phyloP scores from a whole-genome alignment of 2,329 filamentous ascomycete genomes.

The Coniochaeta prunicola region DNA sequence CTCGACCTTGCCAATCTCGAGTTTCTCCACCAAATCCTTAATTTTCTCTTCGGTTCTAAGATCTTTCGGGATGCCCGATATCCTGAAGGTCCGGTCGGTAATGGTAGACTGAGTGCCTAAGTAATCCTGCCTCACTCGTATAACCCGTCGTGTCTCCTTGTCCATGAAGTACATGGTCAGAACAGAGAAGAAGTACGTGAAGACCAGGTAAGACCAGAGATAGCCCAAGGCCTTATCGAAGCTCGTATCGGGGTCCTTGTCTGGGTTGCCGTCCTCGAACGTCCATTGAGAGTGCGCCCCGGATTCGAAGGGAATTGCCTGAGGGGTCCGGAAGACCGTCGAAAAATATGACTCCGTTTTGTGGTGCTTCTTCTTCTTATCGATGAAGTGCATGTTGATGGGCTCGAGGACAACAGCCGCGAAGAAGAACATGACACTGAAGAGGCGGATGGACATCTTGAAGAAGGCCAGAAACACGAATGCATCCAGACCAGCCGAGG shows the following conservation, averaged over 20 bases:
- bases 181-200: slow-evolving; percentile 85
- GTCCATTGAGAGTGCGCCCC: neutral
- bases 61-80: slow-evolving; percentile 79
- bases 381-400: slow-evolving; percentile 64
- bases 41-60: slow-evolving; percentile 77
- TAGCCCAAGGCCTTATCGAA: slow-evolving; percentile 41
- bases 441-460: slow-evolving; percentile 85
- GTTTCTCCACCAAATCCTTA: slow-evolving; percentile 76
- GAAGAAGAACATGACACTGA: slow-evolving; percentile 73
- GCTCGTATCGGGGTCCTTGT: slow-evolving; percentile 20
- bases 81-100: slow-evolving; percentile 85
- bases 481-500: slow-evolving; percentile 86
- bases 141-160: slow-evolving; percentile 75
- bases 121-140: slow-evolving; percentile 81
- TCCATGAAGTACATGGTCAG: slow-evolving; percentile 79
- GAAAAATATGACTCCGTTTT: slow-evolving; percentile 4
- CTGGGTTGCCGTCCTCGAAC: slow-evolving; percentile 9
- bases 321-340: slow-evolving; percentile 5
- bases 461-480: slow-evolving; percentile 96
- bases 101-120: slow-evolving; percentile 91
- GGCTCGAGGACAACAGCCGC: slow-evolving; percentile 75
- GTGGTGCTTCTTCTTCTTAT: slow-evolving; percentile 6
- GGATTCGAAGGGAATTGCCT: neutral
- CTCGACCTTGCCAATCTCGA: slow-evolving; percentile 86
- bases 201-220: slow-evolving; percentile 89